Evolutionary conservation across 2,329 filamentous ascomycete species (phyloP).

Genomic region (Curvularia spicifera): DNA sequence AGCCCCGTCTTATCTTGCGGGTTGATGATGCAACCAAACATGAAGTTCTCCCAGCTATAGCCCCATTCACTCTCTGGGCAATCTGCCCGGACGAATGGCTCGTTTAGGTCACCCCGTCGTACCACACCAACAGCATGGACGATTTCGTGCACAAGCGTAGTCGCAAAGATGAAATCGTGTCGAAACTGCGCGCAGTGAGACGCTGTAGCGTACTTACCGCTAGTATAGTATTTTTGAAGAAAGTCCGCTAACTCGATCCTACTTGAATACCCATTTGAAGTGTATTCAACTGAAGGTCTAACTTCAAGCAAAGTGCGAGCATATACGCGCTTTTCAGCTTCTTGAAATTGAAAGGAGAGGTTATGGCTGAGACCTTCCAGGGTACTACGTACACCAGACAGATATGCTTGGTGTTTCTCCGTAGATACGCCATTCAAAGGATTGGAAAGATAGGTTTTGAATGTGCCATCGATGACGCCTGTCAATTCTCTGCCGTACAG

Average conservation of each 20-base stretch:
- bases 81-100: slow-evolving; percentile 35
- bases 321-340: slow-evolving; percentile 25
- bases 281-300: neutral
- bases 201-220: slow-evolving; percentile 28
- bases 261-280: slow-evolving; percentile 9
- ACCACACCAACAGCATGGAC: slow-evolving; percentile 45
- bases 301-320: slow-evolving; percentile 24
- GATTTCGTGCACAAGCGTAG: slow-evolving; percentile 44
- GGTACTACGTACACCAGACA: slow-evolving; percentile 30
- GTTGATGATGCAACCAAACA: slow-evolving; percentile 45
- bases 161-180: slow-evolving; percentile 45
- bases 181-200: slow-evolving; percentile 40
- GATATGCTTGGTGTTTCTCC: slow-evolving; percentile 16
- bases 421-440: slow-evolving; percentile 22
- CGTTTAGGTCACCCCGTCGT: slow-evolving; percentile 35
- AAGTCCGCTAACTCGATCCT: slow-evolving; percentile 35
- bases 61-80: slow-evolving; percentile 43
- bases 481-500: slow-evolving; percentile 33
- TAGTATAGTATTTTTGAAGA: slow-evolving; percentile 28
- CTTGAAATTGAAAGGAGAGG: slow-evolving; percentile 29
- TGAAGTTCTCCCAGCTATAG: slow-evolving; percentile 47
- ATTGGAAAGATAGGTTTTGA: slow-evolving; percentile 33
- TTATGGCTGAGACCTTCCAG: slow-evolving; percentile 38
- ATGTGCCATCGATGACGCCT: slow-evolving; percentile 1
- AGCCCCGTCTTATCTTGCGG: slow-evolving; percentile 30